Evolutionary conservation across 345 rosid genomes (phyloP).

Genomic region (Lepidium aucheri): DNA sequence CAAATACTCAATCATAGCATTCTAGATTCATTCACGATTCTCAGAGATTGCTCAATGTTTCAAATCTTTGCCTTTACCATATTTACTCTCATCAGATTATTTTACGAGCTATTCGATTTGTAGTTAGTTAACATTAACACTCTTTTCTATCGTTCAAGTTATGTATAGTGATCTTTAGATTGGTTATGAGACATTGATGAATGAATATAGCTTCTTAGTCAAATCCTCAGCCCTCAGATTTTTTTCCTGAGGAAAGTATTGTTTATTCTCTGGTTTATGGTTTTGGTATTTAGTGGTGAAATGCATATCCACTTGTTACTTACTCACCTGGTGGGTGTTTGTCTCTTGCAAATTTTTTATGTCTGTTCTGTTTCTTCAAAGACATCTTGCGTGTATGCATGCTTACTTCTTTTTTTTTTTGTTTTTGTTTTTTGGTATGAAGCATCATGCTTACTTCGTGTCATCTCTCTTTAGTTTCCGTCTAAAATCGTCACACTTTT

Average conservation of each 20-base stretch:
- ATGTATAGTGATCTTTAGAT: background rate
- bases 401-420: too few relatives aligned
- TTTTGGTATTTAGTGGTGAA: background rate
- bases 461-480: conserved; percentile 7
- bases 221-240: background rate
- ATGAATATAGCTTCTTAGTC: conserved; percentile 3
- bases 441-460: conserved; percentile 26
- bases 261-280: background rate
- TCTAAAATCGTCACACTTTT: background rate
- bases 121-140: background rate
- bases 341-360: conserved; percentile 12
- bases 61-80: background rate
- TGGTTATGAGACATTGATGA: background rate
- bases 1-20: background rate
- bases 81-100: background rate
- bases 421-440: too few relatives aligned
- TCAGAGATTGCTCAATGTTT: background rate
- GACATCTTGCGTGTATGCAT: background rate
- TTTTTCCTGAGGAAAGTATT: background rate
- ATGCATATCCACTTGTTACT: conserved; percentile 31
- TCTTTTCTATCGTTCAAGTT: background rate
- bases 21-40: background rate
- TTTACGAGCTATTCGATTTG: background rate
- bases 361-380: conserved; percentile 2
- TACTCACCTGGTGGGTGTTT: conserved; percentile 6